Conservation (phyloP, 306 rosid species). For the Begonia peltatifolia region DNA sequence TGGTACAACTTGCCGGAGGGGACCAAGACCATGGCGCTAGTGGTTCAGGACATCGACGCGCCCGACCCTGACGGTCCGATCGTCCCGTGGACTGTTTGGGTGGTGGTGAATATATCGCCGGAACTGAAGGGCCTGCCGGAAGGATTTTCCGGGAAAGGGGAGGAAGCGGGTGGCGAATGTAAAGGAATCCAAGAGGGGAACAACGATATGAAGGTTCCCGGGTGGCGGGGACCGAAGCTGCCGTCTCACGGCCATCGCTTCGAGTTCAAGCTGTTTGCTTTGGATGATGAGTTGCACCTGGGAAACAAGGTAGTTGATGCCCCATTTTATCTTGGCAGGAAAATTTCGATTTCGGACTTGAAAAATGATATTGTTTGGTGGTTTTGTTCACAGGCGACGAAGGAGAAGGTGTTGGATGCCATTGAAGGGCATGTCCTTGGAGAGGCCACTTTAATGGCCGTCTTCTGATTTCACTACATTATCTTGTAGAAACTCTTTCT, state of each 20-base stretch:
- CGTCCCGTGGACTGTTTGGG: conserved; percentile 78
- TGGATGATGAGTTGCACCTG: conserved; percentile 46
- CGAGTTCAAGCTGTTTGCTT: conserved; percentile 64
- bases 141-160: conserved; percentile 61
- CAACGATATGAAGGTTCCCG: conserved; percentile 52
- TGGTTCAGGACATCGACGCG: conserved; percentile 72
- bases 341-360: too few species aligned
- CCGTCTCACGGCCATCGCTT: conserved; percentile 54
- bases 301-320: conserved; percentile 43
- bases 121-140: conserved; percentile 45
- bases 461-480: conserved; percentile 13
- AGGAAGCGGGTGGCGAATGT: conserved; percentile 34
- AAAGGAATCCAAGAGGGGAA: conserved; percentile 40
- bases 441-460: conserved; percentile 41
- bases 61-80: conserved; percentile 41
- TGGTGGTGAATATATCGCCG: conserved; percentile 47
- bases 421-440: conserved; percentile 58
- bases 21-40: conserved; percentile 45
- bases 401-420: conserved; percentile 54
- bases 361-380: background rate
- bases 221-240: conserved; percentile 64
- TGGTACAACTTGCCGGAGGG: conserved; percentile 72
- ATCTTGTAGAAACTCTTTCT: too few species aligned
- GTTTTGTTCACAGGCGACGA: conserved; percentile 35
- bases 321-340: too few species aligned